Conservation (phyloP, 805 yeast species). For the Saturnispora diversa region DNA sequence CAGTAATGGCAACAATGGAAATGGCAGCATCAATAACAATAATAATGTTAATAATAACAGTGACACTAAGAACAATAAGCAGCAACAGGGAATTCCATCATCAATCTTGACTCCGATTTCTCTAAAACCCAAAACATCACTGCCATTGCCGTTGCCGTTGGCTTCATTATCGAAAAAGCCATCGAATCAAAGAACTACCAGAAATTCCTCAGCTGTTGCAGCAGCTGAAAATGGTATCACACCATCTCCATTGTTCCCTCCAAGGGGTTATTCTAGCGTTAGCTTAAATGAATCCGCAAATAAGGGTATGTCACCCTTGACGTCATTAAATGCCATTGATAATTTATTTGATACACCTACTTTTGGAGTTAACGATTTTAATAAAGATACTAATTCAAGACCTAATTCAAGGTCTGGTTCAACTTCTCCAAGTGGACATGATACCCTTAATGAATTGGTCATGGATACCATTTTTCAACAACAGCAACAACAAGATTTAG, state of each 20-base stretch:
- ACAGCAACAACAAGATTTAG: conserved; percentile 73
- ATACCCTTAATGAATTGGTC: conserved; percentile 24
- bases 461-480: conserved; percentile 61
- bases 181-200: too few relatives aligned
- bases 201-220: neutral
- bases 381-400: neutral
- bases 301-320: conserved; percentile 1
- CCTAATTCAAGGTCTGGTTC: conserved; percentile 9
- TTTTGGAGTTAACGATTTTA: conserved; percentile 1
- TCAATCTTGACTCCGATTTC: neutral
- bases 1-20: too few relatives aligned
- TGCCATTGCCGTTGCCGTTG: too few relatives aligned
- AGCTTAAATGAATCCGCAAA: neutral
- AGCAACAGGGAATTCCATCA: neutral
- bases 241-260: conserved; percentile 13
- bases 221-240: conserved; percentile 6
- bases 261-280: neutral
- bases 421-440: conserved; percentile 22
- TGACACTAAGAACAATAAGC: neutral
- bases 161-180: too few relatives aligned
- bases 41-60: neutral
- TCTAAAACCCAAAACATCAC: neutral
- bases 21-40: neutral
- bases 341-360: conserved; percentile 12
- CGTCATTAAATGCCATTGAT: conserved; percentile 9